Conservation (phyloP, 139 green algal genomes). For the Diplosphaera chodatii region DNA sequence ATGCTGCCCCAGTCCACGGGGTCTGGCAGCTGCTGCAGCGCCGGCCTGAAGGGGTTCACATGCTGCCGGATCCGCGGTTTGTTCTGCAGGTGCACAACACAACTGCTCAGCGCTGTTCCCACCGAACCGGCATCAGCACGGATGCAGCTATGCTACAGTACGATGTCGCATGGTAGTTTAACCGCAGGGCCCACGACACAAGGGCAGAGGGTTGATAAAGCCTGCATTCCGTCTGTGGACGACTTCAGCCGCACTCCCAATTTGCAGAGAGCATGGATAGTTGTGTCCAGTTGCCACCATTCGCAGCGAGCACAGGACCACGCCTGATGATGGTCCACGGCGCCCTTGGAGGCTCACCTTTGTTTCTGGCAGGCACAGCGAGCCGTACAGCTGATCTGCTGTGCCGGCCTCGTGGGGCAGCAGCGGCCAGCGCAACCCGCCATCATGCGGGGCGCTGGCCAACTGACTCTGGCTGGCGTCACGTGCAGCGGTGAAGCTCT, state of each 20-base stretch:
- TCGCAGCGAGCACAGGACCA: too few species aligned
- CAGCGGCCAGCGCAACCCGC: not conserved
- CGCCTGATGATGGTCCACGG: too few species aligned
- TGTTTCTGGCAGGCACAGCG: not conserved
- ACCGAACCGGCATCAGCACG: too few species aligned
- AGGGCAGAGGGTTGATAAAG: not conserved
- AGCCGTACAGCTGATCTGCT: not conserved
- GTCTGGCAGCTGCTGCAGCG: slow-evolving; percentile 11
- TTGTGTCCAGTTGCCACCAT: not conserved
- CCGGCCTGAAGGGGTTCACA: slow-evolving; percentile 67
- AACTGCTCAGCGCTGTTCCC: too few species aligned
- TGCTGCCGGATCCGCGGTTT: slow-evolving; percentile 65
- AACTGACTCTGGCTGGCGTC: not conserved
- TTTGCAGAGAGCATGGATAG: not conserved
- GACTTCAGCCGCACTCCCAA: not conserved
- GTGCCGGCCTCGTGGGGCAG: not conserved
- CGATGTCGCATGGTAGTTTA: not conserved
- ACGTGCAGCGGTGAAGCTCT: not conserved
- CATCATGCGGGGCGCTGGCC: not conserved
- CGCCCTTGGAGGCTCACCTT: too few species aligned
- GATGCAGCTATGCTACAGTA: too few species aligned
- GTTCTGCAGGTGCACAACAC: not conserved
- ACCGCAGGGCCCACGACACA: not conserved
- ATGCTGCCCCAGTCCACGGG: slow-evolving; percentile 45
- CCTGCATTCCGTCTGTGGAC: not conserved